Base-by-base conservation (phyloP, 2,329 filamentous ascomycete genomes). In the Trichoderma atroviride region DNA sequence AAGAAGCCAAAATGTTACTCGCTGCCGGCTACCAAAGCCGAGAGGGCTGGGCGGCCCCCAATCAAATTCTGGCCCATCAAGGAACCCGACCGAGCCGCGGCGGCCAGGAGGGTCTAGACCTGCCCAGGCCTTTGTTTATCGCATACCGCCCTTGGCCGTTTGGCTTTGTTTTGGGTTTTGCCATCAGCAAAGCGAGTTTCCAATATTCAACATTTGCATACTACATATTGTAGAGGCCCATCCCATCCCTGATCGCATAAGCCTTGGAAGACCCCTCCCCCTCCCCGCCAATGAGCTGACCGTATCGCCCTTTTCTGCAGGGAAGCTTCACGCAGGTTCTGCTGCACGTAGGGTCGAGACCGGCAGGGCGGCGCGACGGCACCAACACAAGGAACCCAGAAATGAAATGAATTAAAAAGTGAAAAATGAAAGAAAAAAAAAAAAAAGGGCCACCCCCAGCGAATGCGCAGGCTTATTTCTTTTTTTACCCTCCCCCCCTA, bases 41-140 rank as follows among this genome's bases (percentile, higher is more conserved):
- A 56, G 50, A 64, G 47, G 53, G 53, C 27, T 33, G 40, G 37
- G 27, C 24, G 24, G 37, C 52, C 64, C 55, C 56, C 64, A 14
- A 67, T 37, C 16, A 50, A 13, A 33, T 40, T 47, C 47, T 35
- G 33, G 55, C 40, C 40, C 40, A 37, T 22, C 24, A 31, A 55
- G 47, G 43, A n/a, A 24, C 52, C 62, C 62, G 62, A 53, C 35
- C 53, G 29, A 47, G 53, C 62, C 62, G 62, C 53, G 62, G 62
- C 47, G 53, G 24, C 10, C 62, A 55, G 47, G 56, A 50, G n/a
- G 56, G 64, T 60, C 64, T 53, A 68, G 64, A 60, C 64, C 52
- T 57, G 64, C 24, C 64, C 64, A 59, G 55, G 37, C 64, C 56
- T 52, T 33, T 47, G 27, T 22, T 59, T 52, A 24, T 37, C 24